A percentile compares a stretch with the other conserved stretches of the same genome.
phyloP scores from a whole-genome alignment of 306 rosid species.

The Boehmeria nivea region DNA sequence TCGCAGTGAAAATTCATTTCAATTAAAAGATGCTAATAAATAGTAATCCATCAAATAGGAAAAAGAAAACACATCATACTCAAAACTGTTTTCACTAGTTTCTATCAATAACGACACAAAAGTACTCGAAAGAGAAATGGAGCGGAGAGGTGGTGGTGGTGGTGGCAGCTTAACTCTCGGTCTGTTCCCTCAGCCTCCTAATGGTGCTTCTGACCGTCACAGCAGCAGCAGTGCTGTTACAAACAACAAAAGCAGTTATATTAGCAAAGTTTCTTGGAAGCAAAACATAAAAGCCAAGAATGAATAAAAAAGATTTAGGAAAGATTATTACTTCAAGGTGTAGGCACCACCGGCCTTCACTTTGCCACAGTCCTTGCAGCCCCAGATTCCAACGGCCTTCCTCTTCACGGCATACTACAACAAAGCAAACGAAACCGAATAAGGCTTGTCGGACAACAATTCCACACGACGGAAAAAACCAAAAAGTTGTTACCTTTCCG shows the following conservation, averaged over 20 bases:
- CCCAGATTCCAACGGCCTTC: conserved; percentile 86
- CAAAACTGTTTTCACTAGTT: too few relatives aligned
- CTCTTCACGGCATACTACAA: conserved; percentile 79
- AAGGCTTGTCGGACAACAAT: not conserved
- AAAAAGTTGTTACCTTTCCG: conserved; percentile 50
- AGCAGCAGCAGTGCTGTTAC: conserved; percentile 73
- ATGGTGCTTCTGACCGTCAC: conserved; percentile 85
- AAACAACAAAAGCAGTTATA: not conserved
- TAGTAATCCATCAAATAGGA: too few relatives aligned
- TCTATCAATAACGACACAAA: too few relatives aligned
- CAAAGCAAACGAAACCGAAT: not conserved
- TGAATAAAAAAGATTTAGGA: not conserved
- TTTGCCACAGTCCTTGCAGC: conserved; percentile 89
- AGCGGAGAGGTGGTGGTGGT: too few relatives aligned
- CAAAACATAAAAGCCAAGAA: not conserved
- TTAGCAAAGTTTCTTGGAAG: not conserved
- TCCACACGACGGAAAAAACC: not conserved
- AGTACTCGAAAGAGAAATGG: too few relatives aligned
- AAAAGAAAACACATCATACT: too few relatives aligned
- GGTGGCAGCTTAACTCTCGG: conserved; percentile 50
- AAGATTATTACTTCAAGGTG: conserved; percentile 56
- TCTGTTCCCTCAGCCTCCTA: conserved; percentile 75
- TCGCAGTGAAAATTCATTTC: too few relatives aligned
- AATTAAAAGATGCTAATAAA: too few relatives aligned
- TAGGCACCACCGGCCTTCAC: conserved; percentile 84